phyloP scores from a whole-genome alignment of 495 filamentous ascomycete genomes.

The Recurvomyces mirabilis region DNA sequence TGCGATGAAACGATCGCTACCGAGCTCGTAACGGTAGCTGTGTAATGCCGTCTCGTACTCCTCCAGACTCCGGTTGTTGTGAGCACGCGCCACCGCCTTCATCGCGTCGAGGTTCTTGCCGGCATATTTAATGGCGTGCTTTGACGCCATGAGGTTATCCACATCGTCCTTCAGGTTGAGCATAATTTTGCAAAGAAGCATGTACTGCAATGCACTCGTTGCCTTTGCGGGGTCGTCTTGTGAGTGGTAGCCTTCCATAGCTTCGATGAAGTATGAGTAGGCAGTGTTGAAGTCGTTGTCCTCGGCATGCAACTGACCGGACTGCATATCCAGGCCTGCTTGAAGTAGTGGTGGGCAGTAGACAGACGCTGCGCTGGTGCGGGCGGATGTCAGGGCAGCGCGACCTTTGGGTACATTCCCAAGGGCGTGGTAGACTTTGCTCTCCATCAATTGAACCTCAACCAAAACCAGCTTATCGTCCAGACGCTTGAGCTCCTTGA shows the following conservation, averaged over 20 bases:
- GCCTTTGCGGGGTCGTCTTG: constrained; percentile 80
- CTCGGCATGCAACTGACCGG: constrained; percentile 94
- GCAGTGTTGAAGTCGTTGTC: constrained; percentile 98
- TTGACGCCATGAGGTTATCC: constrained; percentile 78
- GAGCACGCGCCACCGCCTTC: constrained; percentile 93
- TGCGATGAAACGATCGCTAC: constrained; percentile 85
- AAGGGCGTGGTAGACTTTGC: constrained; percentile 90
- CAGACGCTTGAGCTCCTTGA: constrained; percentile 90
- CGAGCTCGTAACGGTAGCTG: constrained; percentile 80
- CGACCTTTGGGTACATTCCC: constrained; percentile 95
- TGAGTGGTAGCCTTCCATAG: constrained; percentile 87
- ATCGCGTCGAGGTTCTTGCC: constrained; percentile 92
- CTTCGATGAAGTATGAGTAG: constrained; percentile 98
- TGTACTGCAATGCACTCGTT: constrained; percentile 91
- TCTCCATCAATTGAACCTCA: constrained; percentile 97
- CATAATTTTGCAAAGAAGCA: constrained; percentile 99
- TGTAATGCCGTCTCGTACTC: constrained; percentile 90
- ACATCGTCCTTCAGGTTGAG: constrained; percentile 93
- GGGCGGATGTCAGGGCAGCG: constrained; percentile 84
- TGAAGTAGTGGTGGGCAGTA: constrained; percentile 94
- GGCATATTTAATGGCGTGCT: constrained; percentile 92
- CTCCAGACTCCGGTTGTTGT: constrained; percentile 85
- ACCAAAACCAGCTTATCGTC: constrained; percentile 98
- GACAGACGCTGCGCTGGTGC: constrained; percentile 88
- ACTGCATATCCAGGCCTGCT: constrained; percentile 96